phyloP scores from a whole-genome alignment of 345 rosid genomes.

The Ailanthus altissimus region DNA sequence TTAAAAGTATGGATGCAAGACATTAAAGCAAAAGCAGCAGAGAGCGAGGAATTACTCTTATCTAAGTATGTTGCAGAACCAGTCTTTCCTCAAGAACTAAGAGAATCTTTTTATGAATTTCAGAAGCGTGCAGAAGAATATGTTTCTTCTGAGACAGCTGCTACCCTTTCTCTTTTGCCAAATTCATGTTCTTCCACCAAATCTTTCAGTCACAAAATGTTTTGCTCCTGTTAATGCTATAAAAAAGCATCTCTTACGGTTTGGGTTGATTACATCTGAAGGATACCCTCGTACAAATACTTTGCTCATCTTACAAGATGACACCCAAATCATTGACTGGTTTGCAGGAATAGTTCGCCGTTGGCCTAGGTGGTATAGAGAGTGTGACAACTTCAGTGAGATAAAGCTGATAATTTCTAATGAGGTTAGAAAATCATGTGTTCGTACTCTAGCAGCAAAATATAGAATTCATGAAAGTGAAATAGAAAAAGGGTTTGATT shows the following conservation, averaged over 20 bases:
- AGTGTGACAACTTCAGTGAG: slow-evolving; percentile 68
- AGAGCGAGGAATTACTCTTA: slow-evolving; percentile 62
- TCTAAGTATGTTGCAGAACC: slow-evolving; percentile 75
- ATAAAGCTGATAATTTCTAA: slow-evolving; percentile 53
- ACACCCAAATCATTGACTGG: slow-evolving; percentile 74
- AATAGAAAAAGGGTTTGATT: slow-evolving; percentile 73
- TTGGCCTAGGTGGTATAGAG: slow-evolving; percentile 69
- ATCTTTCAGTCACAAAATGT: slow-evolving; percentile 48
- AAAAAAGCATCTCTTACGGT: slow-evolving; percentile 66
- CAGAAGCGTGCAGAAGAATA: slow-evolving; percentile 61
- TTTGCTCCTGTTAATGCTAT: slow-evolving; percentile 70
- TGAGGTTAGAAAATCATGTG: slow-evolving; percentile 71
- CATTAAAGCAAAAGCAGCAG: slow-evolving; percentile 45
- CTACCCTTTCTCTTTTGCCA: slow-evolving; percentile 58
- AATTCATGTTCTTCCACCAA: slow-evolving; percentile 37
- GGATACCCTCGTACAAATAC: slow-evolving; percentile 58
- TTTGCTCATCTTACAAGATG: slow-evolving; percentile 68
- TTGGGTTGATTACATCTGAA: slow-evolving; percentile 61
- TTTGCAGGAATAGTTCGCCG: slow-evolving; percentile 69
- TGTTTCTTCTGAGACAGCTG: slow-evolving; percentile 72
- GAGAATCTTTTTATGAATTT: slow-evolving; percentile 73
- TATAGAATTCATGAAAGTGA: slow-evolving; percentile 65
- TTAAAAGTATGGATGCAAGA: slow-evolving; percentile 79
- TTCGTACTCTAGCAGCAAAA: slow-evolving; percentile 82
- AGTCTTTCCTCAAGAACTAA: slow-evolving; percentile 70